Conservation (phyloP, 176 grass and related monocot species). For the Oropetium thomaeum region DNA sequence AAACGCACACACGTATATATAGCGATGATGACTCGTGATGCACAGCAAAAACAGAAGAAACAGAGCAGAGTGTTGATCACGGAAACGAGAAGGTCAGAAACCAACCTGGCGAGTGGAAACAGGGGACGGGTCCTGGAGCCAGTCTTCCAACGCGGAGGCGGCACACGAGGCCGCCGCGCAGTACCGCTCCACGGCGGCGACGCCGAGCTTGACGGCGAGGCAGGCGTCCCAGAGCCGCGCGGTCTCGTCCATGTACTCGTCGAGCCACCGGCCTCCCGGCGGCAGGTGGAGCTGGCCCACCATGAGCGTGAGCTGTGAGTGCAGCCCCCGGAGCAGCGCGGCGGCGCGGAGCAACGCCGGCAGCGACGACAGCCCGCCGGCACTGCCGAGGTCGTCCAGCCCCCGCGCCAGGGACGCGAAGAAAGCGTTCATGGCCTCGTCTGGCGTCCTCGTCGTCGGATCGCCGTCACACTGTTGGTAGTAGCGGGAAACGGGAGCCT, state of each 20-base stretch:
- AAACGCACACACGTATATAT: not conserved
- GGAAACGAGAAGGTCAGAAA: not conserved
- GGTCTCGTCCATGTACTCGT: slow-evolving; percentile 99
- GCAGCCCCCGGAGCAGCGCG: slow-evolving; percentile 56
- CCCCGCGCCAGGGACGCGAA: slow-evolving; percentile 70
- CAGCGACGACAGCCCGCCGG: slow-evolving; percentile 50
- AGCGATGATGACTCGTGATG: not conserved
- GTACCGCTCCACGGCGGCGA: slow-evolving; percentile 74
- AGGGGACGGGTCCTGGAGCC: slow-evolving; percentile 51
- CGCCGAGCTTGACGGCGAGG: slow-evolving; percentile 73
- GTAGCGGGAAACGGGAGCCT: not conserved
- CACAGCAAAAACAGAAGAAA: not conserved
- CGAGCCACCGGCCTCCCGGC: slow-evolving; percentile 83
- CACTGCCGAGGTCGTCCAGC: slow-evolving; percentile 61
- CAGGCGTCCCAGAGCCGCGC: slow-evolving; percentile 91
- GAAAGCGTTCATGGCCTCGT: slow-evolving; percentile 59
- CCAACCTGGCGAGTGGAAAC: slow-evolving; percentile 68
- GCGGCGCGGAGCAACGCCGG: slow-evolving; percentile 53
- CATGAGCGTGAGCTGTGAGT: slow-evolving; percentile 70
- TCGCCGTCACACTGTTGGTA: slow-evolving; percentile 9
- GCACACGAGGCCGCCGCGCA: slow-evolving; percentile 50
- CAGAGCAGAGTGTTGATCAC: slow-evolving; percentile 9
- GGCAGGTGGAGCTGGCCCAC: slow-evolving; percentile 90
- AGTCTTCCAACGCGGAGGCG: slow-evolving; percentile 60
- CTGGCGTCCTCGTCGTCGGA: not conserved